Percentiles rank a stretch among this genome's conserved stretches.
Conservation (phyloP, 106 monocot genomes). For the Acorus gramineus region DNA sequence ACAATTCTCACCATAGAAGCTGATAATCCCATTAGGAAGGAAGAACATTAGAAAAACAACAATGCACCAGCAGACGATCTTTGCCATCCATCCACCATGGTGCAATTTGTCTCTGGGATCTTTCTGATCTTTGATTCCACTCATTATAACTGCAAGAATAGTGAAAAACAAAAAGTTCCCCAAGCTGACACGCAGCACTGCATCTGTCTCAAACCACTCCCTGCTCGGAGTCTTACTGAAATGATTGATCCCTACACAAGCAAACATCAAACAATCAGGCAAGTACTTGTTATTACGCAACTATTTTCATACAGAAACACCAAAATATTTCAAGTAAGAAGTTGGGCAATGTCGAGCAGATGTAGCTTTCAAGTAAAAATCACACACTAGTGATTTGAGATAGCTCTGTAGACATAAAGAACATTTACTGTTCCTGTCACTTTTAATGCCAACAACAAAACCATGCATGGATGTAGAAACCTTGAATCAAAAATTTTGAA, state of each 20-base stretch:
- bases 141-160: slow-evolving; percentile 65
- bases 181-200: slow-evolving; percentile 87
- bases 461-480: too few relatives aligned
- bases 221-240: slow-evolving; percentile 76
- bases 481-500: too few relatives aligned
- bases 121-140: slow-evolving; percentile 90
- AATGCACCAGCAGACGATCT: slow-evolving; percentile 84
- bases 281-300: too few relatives aligned
- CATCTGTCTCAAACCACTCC: slow-evolving; percentile 99
- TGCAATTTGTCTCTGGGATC: slow-evolving; percentile 83
- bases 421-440: too few relatives aligned
- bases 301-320: too few relatives aligned
- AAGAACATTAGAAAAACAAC: slow-evolving; percentile 85
- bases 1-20: slow-evolving; percentile 58
- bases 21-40: slow-evolving; percentile 63
- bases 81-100: slow-evolving; percentile 94
- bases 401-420: too few relatives aligned
- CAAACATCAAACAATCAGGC: too few relatives aligned
- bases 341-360: too few relatives aligned
- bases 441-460: too few relatives aligned
- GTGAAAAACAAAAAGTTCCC: slow-evolving; percentile 97
- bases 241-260: slow-evolving; percentile 84
- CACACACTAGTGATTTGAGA: too few relatives aligned
- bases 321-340: too few relatives aligned
- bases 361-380: too few relatives aligned